phyloP scores from a whole-genome alignment of 768 basidiomycete species.

The Tephrocybe rancida region DNA sequence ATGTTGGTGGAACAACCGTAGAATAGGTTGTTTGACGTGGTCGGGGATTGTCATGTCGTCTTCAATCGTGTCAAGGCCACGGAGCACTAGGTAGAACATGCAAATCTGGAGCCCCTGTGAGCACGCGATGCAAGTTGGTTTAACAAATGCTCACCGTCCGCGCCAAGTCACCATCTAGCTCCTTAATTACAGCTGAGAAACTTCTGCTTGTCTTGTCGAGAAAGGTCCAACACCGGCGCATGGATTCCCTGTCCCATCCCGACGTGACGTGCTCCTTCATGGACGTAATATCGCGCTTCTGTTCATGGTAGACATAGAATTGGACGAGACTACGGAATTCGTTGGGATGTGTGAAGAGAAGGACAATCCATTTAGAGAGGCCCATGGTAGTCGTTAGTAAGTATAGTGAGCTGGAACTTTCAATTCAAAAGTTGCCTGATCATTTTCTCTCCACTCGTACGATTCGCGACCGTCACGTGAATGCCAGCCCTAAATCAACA shows the following conservation, averaged over 20 bases:
- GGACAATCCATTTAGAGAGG: constrained; percentile 58
- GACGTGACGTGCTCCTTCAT: constrained; percentile 74
- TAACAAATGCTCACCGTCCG: constrained; percentile 67
- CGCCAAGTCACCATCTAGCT: constrained; percentile 93
- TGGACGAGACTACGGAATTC: constrained; percentile 86
- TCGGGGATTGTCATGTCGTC: constrained; percentile 98
- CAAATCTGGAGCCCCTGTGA: constrained; percentile 62
- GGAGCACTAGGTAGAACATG: constrained; percentile 92
- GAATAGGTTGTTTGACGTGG: constrained; percentile 80
- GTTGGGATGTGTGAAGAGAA: constrained; percentile 76
- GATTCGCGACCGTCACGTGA: constrained; percentile 17
- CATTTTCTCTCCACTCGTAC: constrained; percentile 9
- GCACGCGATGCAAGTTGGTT: not conserved
- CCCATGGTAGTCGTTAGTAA: constrained; percentile 46
- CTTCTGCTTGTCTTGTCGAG: constrained; percentile 88
- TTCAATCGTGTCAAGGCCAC: constrained; percentile 96
- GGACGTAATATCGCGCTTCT: constrained; percentile 80
- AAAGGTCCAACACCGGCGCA: constrained; percentile 90
- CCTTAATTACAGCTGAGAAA: constrained; percentile 93
- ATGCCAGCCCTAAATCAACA: constrained; percentile 7
- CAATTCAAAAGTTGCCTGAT: constrained; percentile 20
- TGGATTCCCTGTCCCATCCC: constrained; percentile 83
- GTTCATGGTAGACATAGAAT: constrained; percentile 81
- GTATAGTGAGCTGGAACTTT: not conserved
- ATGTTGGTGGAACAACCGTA: constrained; percentile 81